phyloP scores from a whole-genome alignment of 139 green algal genomes.

The Pedinophyceae sp. region DNA sequence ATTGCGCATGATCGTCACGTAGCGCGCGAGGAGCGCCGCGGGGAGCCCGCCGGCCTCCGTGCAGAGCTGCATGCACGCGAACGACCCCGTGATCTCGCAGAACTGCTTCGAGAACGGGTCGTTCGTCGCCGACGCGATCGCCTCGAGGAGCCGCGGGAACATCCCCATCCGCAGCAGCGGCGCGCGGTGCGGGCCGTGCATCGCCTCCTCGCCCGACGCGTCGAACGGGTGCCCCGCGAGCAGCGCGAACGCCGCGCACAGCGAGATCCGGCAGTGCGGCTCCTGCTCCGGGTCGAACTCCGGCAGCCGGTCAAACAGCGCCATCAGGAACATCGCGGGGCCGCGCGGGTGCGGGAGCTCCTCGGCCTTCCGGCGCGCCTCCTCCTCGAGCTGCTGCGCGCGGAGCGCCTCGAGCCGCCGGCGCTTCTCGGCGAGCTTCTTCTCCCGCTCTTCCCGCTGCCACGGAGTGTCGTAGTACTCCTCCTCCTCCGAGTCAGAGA shows the following conservation, averaged over 20 bases:
- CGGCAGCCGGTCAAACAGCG: too few relatives aligned
- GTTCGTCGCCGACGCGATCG: conserved; percentile 27
- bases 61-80: not conserved
- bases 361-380: too few relatives aligned
- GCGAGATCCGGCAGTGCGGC: not conserved
- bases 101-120: conserved; percentile 7
- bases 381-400: conserved; percentile 32
- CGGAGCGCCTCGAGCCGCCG: conserved; percentile 51
- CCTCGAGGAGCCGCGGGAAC: conserved; percentile 27
- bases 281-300: not conserved
- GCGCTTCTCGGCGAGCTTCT: conserved; percentile 4
- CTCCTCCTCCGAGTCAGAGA: too few relatives aligned
- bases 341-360: too few relatives aligned
- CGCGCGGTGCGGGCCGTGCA: conserved; percentile 27
- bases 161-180: conserved; percentile 20
- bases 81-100: not conserved
- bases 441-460: not conserved
- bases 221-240: conserved; percentile 48
- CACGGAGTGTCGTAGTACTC: too few relatives aligned
- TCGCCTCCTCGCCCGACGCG: conserved; percentile 33
- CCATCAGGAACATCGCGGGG: too few relatives aligned
- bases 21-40: not conserved
- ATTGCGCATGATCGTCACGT: conserved; percentile 10
- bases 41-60: not conserved
- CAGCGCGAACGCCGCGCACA: conserved; percentile 28